Evolutionary conservation across 352 stramenopile species (phyloP).

Genomic region (Globisporangium heterothallicum): DNA sequence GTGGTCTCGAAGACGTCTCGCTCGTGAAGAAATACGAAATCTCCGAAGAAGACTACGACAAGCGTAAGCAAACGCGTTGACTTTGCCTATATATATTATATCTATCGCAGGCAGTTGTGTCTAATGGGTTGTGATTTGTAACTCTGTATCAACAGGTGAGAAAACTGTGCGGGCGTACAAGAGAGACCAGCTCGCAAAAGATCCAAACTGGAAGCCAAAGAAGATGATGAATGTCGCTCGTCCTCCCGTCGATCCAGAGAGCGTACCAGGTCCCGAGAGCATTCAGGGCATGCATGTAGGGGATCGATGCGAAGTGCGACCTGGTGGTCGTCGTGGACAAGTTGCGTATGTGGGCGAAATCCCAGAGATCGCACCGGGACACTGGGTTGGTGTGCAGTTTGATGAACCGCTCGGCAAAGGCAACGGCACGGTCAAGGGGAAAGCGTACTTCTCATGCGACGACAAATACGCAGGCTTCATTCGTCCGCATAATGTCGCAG

Average conservation of each 20-base stretch:
- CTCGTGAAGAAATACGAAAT: constrained; percentile 98
- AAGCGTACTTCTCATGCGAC: constrained; percentile 90
- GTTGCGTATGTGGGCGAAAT: constrained; percentile 93
- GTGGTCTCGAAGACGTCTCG: constrained; percentile 95
- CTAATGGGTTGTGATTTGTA: neutral
- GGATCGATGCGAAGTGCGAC: constrained; percentile 96
- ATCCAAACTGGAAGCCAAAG: constrained; percentile 94
- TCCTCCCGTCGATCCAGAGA: constrained; percentile 28
- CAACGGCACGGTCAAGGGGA: constrained; percentile 90
- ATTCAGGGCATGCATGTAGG: constrained; percentile 88
- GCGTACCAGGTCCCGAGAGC: constrained; percentile 48
- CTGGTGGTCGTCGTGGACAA: constrained; percentile 89
- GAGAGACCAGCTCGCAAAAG: constrained; percentile 91
- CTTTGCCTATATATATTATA: neutral
- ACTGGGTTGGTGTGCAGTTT: constrained; percentile 96
- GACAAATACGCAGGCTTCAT: constrained; percentile 93
- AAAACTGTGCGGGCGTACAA: constrained; percentile 97
- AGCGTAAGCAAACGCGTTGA: constrained; percentile 49
- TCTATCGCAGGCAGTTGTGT: too few relatives aligned
- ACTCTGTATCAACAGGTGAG: constrained; percentile 46
- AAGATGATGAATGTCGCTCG: constrained; percentile 49
- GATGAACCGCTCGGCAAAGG: constrained; percentile 95
- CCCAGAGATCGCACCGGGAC: constrained; percentile 82
- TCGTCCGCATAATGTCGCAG: constrained; percentile 90
- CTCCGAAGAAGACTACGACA: constrained; percentile 98